Conservation (phyloP, 2,329 filamentous ascomycete species). For the Aspergillus sp. region DNA sequence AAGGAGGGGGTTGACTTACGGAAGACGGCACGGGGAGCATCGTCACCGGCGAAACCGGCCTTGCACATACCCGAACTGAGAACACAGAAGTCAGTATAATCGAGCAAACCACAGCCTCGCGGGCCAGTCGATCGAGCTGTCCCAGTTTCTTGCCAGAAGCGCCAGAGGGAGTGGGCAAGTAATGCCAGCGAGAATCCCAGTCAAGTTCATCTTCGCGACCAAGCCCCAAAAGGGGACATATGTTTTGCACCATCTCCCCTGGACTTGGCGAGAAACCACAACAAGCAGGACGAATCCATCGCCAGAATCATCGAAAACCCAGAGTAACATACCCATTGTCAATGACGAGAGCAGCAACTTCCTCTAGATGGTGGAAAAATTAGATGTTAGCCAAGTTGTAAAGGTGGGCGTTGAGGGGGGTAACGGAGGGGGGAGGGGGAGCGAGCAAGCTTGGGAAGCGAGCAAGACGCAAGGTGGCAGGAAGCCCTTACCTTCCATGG, state of each 20-base stretch:
- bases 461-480: constrained; percentile 31
- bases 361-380: constrained; percentile 67
- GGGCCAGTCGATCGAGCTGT: neutral
- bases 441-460: constrained; percentile 11
- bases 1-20: constrained; percentile 69
- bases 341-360: constrained; percentile 99
- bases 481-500: constrained; percentile 66
- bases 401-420: constrained; percentile 12
- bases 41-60: constrained; percentile 99
- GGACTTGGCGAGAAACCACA: constrained; percentile 10
- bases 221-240: constrained; percentile 7
- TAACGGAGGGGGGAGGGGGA: constrained; percentile 8
- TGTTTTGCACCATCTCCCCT: constrained; percentile 11
- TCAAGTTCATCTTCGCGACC: constrained; percentile 13
- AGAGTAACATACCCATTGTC: constrained; percentile 96
- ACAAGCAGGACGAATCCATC: constrained; percentile 14
- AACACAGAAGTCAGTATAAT: constrained; percentile 18
- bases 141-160: neutral
- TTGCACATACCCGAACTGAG: constrained; percentile 99
- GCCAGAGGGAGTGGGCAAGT: neutral
- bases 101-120: neutral
- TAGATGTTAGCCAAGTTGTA: constrained; percentile 37
- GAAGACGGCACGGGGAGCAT: constrained; percentile 99
- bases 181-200: neutral
- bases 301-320: constrained; percentile 16